Base-by-base conservation (phyloP, 1,284 basidiomycete genomes). In the Irpex lacteus region DNA sequence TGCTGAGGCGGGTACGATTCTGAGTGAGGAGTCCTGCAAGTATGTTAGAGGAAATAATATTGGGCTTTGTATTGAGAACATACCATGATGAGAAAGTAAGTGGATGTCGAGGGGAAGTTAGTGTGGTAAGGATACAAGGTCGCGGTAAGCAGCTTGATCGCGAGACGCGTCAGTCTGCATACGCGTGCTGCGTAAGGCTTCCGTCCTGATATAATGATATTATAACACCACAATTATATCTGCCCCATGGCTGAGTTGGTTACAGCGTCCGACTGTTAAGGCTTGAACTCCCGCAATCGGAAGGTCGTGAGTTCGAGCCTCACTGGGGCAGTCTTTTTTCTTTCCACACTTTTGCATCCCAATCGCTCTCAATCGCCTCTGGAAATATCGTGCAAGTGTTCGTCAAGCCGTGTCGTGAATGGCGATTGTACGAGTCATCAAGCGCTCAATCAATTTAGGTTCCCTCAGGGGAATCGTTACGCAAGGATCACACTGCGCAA, bases 171-270 rank as follows among this genome's bases (percentile, higher is more conserved):
- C 40, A 47, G 40, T 47, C 8, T 47, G 4, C 13, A n/a, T 47
- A 2, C 40, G 40, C 38, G 38, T 40, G 38, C 38, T 40, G 7
- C 4, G 38, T 8, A 15, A 15, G 21, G 21, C 58, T 44, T n/a
- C n/a, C n/a, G n/a, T n/a, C n/a, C n/a, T n/a, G n/a, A 21, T 49
- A 47, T 47, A 52, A 2, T 6, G 0, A 1, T 19, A 52, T 7
- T 37, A 8, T 32, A 52, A 19, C 9, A 5, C 5, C 1, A 36
- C 0, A 19, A 1, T 9, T 52, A n/a, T 18, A 60, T 52, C 36
- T 89, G 87, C 87, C 86, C 87, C 87, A 82, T 89, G 88, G 88
- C 87, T 89, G 81, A 89, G 88, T 87, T 89, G 88, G 87, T 88
- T 83, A 89, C 82, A 88, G 88, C 88, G 87, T 89, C 85, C 87